Evolutionary conservation across 768 basidiomycete species (phyloP).

Genomic region (Russula compacta): DNA sequence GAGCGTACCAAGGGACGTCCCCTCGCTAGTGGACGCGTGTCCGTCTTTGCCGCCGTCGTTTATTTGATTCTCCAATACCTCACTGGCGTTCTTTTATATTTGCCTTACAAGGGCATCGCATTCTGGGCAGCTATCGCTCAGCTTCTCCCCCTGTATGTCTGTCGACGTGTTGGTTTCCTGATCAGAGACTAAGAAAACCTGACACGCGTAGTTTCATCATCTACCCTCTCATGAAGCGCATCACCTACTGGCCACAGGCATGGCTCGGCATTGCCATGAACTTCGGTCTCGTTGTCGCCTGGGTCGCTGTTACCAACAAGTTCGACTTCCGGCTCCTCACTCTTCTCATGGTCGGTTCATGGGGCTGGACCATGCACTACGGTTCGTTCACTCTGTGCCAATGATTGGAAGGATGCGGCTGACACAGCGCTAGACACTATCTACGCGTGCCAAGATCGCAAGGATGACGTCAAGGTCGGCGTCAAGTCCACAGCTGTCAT

Average conservation of each 20-base stretch:
- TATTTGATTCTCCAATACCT: conserved; percentile 19
- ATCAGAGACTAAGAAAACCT: background rate
- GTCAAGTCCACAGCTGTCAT: conserved; percentile 70
- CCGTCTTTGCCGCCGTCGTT: conserved; percentile 19
- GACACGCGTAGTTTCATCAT: conserved; percentile 24
- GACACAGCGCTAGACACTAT: conserved; percentile 39
- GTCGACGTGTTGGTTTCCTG: background rate
- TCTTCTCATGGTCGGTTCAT: conserved; percentile 18
- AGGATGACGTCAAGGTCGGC: conserved; percentile 61
- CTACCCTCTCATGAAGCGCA: conserved; percentile 48
- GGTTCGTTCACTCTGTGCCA: conserved; percentile 18
- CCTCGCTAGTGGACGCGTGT: conserved; percentile 19
- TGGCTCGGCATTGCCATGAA: conserved; percentile 49
- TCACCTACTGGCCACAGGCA: conserved; percentile 55
- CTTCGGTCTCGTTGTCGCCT: conserved; percentile 41
- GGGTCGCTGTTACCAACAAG: conserved; percentile 34
- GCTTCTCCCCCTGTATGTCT: conserved; percentile 18
- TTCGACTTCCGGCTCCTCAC: conserved; percentile 23
- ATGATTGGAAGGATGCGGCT: background rate
- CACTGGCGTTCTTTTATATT: conserved; percentile 13
- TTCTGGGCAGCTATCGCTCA: conserved; percentile 18
- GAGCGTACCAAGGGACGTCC: conserved; percentile 15
- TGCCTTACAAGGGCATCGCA: conserved; percentile 16
- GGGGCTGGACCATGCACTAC: conserved; percentile 37
- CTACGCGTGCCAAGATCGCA: conserved; percentile 72